These are phyloP conservation scores for Cordyceps pruinosa DNA, from an alignment of 2,329 filamentous ascomycete genomes.

Conservation along the genomic window DNA sequence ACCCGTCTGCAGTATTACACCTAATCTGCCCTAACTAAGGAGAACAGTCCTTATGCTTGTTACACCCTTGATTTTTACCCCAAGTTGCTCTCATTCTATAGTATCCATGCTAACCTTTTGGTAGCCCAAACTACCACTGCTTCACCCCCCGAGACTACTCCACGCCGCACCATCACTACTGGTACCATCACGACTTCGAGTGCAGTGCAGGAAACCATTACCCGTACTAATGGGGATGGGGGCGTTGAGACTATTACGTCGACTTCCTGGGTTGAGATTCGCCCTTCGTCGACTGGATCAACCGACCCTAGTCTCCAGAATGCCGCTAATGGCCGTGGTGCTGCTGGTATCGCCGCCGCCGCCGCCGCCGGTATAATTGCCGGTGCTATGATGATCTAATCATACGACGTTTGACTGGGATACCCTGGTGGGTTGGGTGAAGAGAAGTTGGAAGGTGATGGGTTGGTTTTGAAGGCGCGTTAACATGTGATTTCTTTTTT, in stretches of 20 bases:
- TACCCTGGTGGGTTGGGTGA: neutral
- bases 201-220: constrained; percentile 33
- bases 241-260: constrained; percentile 39
- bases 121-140: constrained; percentile 3
- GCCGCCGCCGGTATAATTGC: constrained; percentile 20
- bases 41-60: too few relatives aligned
- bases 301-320: constrained; percentile 32
- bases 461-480: neutral
- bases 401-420: too few relatives aligned
- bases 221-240: constrained; percentile 40
- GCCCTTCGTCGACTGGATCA: constrained; percentile 27
- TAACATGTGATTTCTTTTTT: neutral
- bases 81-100: neutral
- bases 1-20: too few relatives aligned
- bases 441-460: neutral
- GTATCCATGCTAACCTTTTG: neutral
- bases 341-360: constrained; percentile 6
- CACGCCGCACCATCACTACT: constrained; percentile 26
- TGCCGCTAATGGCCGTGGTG: constrained; percentile 19
- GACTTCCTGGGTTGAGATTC: constrained; percentile 42
- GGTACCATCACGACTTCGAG: constrained; percentile 29
- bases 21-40: too few relatives aligned
- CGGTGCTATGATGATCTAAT: constrained; percentile 22
- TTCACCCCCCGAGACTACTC: constrained; percentile 16
- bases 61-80: too few relatives aligned